Conservation (phyloP, 805 yeast genomes). For the Suhomyces faveliae region DNA sequence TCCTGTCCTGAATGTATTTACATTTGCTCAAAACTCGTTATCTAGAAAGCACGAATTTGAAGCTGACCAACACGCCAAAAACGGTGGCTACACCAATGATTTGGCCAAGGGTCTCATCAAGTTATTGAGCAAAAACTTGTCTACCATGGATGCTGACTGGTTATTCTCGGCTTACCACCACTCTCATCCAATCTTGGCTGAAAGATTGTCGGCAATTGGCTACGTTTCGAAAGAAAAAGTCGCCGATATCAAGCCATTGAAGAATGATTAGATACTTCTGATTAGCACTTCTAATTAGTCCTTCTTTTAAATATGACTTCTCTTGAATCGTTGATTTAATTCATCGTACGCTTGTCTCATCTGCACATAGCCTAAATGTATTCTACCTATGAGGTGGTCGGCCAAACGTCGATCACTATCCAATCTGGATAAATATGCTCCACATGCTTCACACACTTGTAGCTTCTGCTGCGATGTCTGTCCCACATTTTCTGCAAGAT, state of each 20-base stretch:
- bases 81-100: slow-evolving; percentile 66
- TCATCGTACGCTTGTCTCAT: slow-evolving; percentile 60
- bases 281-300: no score
- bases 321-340: slow-evolving; percentile 21
- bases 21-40: slow-evolving; percentile 64
- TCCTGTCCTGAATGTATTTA: slow-evolving; percentile 70
- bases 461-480: slow-evolving; percentile 86
- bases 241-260: slow-evolving; percentile 12
- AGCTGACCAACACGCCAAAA: slow-evolving; percentile 85
- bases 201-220: slow-evolving; percentile 78
- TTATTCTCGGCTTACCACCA: slow-evolving; percentile 84
- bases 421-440: slow-evolving; percentile 79
- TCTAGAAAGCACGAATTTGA: slow-evolving; percentile 89
- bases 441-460: slow-evolving; percentile 88
- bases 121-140: slow-evolving; percentile 75
- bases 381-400: slow-evolving; percentile 85
- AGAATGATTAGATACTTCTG: slow-evolving; percentile 5
- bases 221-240: slow-evolving; percentile 41
- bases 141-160: slow-evolving; percentile 87
- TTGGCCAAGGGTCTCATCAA: slow-evolving; percentile 72
- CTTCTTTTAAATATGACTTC: no score
- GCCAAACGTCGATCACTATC: slow-evolving; percentile 88
- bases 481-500: slow-evolving; percentile 68
- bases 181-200: slow-evolving; percentile 89
- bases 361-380: slow-evolving; percentile 77